These are phyloP conservation scores for Colletotrichum simmondsii DNA, from an alignment of 2,329 filamentous ascomycete genomes.

Conservation along the genomic window DNA sequence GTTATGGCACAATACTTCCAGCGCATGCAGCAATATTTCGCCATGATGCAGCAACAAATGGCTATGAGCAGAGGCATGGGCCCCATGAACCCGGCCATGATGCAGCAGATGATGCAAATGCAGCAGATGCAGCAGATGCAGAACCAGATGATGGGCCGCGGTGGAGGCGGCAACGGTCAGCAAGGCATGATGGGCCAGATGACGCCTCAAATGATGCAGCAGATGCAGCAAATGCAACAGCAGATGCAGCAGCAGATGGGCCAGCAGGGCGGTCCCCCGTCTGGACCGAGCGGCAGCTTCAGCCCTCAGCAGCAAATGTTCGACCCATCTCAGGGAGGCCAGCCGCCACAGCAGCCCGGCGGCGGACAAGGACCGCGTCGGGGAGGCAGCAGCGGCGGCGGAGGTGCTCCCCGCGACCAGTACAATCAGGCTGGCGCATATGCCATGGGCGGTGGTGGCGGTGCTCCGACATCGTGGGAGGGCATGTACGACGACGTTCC, in stretches of 20 bases:
- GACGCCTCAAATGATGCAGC: slow-evolving; percentile 68
- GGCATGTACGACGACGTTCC: slow-evolving; percentile 98
- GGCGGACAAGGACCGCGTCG: slow-evolving; percentile 42
- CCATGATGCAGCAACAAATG: slow-evolving; percentile 94
- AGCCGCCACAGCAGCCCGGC: slow-evolving; percentile 34
- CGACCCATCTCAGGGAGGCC: slow-evolving; percentile 34
- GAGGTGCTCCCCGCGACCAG: slow-evolving; percentile 41
- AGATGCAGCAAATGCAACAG: slow-evolving; percentile 69
- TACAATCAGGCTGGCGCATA: slow-evolving; percentile 41
- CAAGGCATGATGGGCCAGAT: slow-evolving; percentile 55
- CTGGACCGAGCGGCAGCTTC: slow-evolving; percentile 39
- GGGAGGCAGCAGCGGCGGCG: slow-evolving; percentile 34
- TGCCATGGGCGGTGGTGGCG: slow-evolving; percentile 57
- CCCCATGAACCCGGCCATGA: slow-evolving; percentile 79
- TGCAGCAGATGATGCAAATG: slow-evolving; percentile 82
- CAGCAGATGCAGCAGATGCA: slow-evolving; percentile 69
- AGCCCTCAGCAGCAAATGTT: slow-evolving; percentile 41
- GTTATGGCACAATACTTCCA: slow-evolving; percentile 99
- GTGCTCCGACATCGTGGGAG: slow-evolving; percentile 89
- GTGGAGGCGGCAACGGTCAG: slow-evolving; percentile 47
- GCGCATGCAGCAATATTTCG: slow-evolving; percentile 97
- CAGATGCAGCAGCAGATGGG: slow-evolving; percentile 50
- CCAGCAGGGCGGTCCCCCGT: slow-evolving; percentile 24
- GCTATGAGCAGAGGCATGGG: slow-evolving; percentile 80
- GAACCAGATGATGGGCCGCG: slow-evolving; percentile 59